These are phyloP conservation scores for Penicillium sp. DNA, from an alignment of 2,329 filamentous ascomycete species.

Conservation along the genomic window DNA sequence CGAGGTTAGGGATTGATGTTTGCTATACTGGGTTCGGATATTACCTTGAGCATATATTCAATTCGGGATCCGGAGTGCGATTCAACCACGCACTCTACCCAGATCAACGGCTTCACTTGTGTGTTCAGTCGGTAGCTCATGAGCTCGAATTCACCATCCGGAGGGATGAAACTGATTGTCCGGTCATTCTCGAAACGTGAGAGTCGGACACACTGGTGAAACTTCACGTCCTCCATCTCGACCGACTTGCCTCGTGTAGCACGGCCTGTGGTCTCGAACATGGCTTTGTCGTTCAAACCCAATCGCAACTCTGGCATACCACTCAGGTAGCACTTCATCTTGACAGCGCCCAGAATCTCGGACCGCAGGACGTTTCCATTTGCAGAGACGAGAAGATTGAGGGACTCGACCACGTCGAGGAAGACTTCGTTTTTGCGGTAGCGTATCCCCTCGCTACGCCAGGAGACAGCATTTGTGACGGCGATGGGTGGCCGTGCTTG, in stretches of 20 bases:
- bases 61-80: constrained; percentile 92
- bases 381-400: constrained; percentile 91
- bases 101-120: constrained; percentile 96
- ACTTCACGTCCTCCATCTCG: constrained; percentile 99
- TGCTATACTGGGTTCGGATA: background rate
- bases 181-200: constrained; percentile 97
- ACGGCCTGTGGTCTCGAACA: constrained; percentile 97
- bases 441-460: constrained; percentile 95
- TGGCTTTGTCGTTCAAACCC: constrained; percentile 97
- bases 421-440: constrained; percentile 99
- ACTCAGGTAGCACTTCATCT: constrained; percentile 99
- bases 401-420: constrained; percentile 91
- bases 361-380: constrained; percentile 94
- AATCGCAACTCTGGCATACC: constrained; percentile 96
- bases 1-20: background rate
- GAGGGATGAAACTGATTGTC: constrained; percentile 97
- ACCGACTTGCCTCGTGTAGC: constrained; percentile 94
- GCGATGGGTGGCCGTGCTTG: constrained; percentile 95
- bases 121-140: constrained; percentile 99
- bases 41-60: constrained; percentile 94
- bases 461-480: constrained; percentile 96
- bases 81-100: constrained; percentile 97
- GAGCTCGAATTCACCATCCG: constrained; percentile 96
- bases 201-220: constrained; percentile 95
- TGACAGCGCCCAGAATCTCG: constrained; percentile 94